Evolutionary conservation across 345 rosid genomes (phyloP).

Genomic region (Camelina sativa): DNA sequence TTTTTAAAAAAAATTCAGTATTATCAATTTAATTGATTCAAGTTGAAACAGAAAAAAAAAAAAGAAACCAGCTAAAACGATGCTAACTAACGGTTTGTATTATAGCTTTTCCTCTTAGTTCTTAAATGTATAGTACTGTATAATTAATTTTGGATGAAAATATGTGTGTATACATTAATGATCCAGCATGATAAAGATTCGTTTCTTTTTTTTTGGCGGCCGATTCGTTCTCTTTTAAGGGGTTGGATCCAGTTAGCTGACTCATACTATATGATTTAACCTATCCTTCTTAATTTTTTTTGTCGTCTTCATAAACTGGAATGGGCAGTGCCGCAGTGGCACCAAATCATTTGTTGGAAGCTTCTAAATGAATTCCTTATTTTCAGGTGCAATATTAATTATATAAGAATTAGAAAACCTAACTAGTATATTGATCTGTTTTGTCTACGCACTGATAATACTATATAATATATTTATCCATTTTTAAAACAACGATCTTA

Average conservation of each 20-base stretch:
- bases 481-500: background rate
- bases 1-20: background rate
- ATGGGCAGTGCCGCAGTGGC: background rate
- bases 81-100: background rate
- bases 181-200: slow-evolving; percentile 25
- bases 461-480: background rate
- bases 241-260: slow-evolving; percentile 16
- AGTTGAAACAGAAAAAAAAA: background rate
- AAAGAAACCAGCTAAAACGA: background rate
- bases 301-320: background rate
- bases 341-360: slow-evolving; percentile 26
- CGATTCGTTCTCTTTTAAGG: slow-evolving; percentile 4
- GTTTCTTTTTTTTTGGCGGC: slow-evolving; percentile 5
- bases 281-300: slow-evolving; percentile 4
- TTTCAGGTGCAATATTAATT: slow-evolving; percentile 22
- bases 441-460: background rate
- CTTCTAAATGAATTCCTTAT: slow-evolving; percentile 19
- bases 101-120: too few relatives aligned
- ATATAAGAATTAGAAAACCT: slow-evolving; percentile 6
- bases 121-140: background rate
- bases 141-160: background rate
- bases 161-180: background rate
- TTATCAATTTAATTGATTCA: background rate
- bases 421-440: background rate
- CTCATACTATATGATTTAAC: slow-evolving; percentile 8